A percentile compares a stretch with the other conserved stretches of the same genome.
phyloP scores from a whole-genome alignment of 148 eudicot species.

The Silene latifolia region DNA sequence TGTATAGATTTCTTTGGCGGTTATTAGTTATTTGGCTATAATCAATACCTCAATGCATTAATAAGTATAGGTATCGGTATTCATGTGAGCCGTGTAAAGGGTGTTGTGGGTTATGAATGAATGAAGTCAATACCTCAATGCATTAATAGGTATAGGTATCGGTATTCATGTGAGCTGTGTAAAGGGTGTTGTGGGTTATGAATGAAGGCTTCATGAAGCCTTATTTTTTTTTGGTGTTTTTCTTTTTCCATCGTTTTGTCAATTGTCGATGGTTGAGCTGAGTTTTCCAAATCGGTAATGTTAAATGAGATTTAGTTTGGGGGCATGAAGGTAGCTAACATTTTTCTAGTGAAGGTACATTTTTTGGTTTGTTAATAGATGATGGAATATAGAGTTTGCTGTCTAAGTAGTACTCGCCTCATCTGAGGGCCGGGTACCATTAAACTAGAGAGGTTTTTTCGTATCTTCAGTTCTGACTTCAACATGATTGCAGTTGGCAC shows the following conservation, averaged over 20 bases:
- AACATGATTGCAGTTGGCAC: not conserved
- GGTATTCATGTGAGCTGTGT: not conserved
- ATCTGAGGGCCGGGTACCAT: not conserved
- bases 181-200: not conserved
- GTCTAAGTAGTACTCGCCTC: not conserved
- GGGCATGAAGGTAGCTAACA: not conserved
- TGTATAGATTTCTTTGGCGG: not conserved
- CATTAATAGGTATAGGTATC: not conserved
- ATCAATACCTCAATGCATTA: not conserved
- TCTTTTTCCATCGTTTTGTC: not conserved
- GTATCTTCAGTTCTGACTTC: not conserved
- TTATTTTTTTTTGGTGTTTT: not conserved
- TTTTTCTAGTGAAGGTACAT: not conserved
- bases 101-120: not conserved
- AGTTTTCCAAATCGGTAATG: not conserved
- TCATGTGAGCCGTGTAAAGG: not conserved
- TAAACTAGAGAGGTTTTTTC: not conserved
- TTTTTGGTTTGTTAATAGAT: not conserved
- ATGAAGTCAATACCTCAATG: not conserved
- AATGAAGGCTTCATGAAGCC: not conserved
- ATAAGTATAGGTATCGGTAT: not conserved
- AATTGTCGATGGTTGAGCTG: not conserved
- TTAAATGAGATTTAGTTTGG: not conserved
- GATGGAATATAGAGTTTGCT: not conserved
- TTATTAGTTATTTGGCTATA: no score